A percentile compares a stretch with the other conserved stretches of the same genome.
These are phyloP conservation scores for Jackrogersella multiformis DNA, from an alignment of 495 filamentous ascomycete species.

Conservation along the genomic window DNA sequence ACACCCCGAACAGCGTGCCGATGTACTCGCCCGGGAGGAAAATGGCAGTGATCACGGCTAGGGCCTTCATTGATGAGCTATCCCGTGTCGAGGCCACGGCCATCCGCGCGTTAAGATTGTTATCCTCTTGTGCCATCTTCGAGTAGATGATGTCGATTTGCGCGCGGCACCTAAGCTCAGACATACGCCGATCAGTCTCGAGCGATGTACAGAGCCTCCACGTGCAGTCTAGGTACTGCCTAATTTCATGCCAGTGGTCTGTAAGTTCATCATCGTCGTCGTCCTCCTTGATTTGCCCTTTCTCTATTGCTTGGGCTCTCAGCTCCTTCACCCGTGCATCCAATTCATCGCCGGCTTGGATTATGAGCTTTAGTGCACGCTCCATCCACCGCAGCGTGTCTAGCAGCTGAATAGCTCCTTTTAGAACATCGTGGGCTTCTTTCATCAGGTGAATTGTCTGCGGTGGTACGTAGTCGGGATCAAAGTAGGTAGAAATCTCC, in stretches of 20 bases:
- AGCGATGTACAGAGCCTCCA: constrained; percentile 49
- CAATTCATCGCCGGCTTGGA: constrained; percentile 47
- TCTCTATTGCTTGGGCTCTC: constrained; percentile 14
- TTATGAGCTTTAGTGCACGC: constrained; percentile 45
- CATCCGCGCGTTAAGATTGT: constrained; percentile 50
- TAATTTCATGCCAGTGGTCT: constrained; percentile 49
- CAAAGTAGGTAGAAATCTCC: constrained; percentile 29
- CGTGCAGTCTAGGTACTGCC: constrained; percentile 48
- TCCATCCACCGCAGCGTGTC: constrained; percentile 51
- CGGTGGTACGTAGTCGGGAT: constrained; percentile 45
- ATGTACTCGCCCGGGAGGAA: constrained; percentile 51
- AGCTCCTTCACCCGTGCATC: constrained; percentile 38
- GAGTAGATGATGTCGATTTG: constrained; percentile 51
- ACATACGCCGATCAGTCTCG: constrained; percentile 48
- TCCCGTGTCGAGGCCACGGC: constrained; percentile 50
- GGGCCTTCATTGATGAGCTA: constrained; percentile 49
- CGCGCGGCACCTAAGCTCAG: constrained; percentile 46
- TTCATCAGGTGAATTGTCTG: constrained; percentile 49
- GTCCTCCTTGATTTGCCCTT: constrained; percentile 29
- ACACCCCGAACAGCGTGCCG: constrained; percentile 47
- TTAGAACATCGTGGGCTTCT: constrained; percentile 47
- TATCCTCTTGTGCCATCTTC: constrained; percentile 50
- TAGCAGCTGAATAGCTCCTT: constrained; percentile 44
- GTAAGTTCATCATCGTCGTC: constrained; percentile 40
- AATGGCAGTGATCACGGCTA: constrained; percentile 49